phyloP scores from a whole-genome alignment of 2,329 filamentous ascomycete species.

The Blumeriella jaapii region DNA sequence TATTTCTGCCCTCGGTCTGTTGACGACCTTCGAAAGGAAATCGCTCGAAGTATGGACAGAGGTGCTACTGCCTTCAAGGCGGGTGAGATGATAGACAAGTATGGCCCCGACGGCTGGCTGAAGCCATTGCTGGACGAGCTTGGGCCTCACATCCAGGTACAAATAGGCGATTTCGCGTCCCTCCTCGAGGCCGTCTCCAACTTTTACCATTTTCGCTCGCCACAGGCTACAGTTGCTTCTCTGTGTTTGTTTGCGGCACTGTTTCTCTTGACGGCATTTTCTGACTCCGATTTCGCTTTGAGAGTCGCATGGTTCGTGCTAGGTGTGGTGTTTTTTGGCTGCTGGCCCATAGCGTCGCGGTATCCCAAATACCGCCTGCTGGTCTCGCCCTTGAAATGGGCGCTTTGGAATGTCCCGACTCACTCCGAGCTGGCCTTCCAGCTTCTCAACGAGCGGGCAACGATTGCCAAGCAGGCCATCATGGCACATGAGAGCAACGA shows the following conservation, averaged over 20 bases:
- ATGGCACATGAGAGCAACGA: neutral
- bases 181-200: constrained; percentile 27
- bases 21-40: constrained; percentile 14
- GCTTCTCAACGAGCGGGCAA: constrained; percentile 15
- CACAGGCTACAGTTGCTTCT: constrained; percentile 18
- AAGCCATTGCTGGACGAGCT: constrained; percentile 13
- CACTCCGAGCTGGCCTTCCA: constrained; percentile 29
- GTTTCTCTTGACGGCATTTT: constrained; percentile 20
- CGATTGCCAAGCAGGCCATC: constrained; percentile 5
- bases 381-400: constrained; percentile 27
- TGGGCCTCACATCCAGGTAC: constrained; percentile 28
- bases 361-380: constrained; percentile 25
- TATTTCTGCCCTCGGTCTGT: constrained; percentile 13
- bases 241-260: constrained; percentile 20
- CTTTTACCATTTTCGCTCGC: constrained; percentile 30
- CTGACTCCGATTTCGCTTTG: constrained; percentile 23
- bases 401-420: constrained; percentile 29
- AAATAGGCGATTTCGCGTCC: constrained; percentile 28
- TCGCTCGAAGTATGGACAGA: constrained; percentile 26
- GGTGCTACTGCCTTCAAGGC: constrained; percentile 23
- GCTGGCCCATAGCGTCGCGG: constrained; percentile 26
- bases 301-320: constrained; percentile 21
- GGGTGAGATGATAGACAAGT: constrained; percentile 29
- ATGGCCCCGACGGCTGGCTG: constrained; percentile 28
- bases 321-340: constrained; percentile 27